These are phyloP conservation scores for Euptelea pleiosperma DNA, from an alignment of 164 flowering plant genomes.

Conservation along the genomic window DNA sequence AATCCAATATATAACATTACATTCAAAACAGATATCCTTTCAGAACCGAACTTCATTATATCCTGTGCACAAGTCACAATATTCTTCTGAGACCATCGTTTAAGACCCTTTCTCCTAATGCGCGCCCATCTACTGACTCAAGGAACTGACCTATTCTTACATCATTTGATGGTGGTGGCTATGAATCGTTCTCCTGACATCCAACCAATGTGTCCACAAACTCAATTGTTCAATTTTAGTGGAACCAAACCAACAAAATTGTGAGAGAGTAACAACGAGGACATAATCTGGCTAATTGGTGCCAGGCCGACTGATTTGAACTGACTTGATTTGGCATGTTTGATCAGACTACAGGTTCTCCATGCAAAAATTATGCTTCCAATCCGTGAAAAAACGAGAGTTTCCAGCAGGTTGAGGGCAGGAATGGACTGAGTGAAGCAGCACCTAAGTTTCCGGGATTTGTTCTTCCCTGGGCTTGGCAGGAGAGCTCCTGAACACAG, in stretches of 20 bases:
- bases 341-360: neutral
- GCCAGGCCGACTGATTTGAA: neutral
- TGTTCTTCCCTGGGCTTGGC: conserved; percentile 12
- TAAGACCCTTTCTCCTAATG: too few relatives aligned
- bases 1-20: too few relatives aligned
- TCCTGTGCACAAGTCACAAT: too few relatives aligned
- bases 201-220: too few relatives aligned
- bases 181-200: too few relatives aligned
- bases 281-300: neutral
- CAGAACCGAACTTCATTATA: too few relatives aligned
- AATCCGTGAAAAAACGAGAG: neutral
- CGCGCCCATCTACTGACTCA: too few relatives aligned
- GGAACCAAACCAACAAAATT: neutral
- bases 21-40: too few relatives aligned
- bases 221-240: neutral
- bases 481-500: conserved; percentile 45
- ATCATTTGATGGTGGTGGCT: too few relatives aligned
- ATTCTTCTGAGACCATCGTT: too few relatives aligned
- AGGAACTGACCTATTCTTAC: too few relatives aligned
- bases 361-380: neutral
- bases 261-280: neutral
- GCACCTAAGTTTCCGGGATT: neutral
- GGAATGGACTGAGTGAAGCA: neutral
- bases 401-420: neutral
- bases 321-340: neutral